Evolutionary conservation across 108 stramenopile genomes (phyloP).

Genomic region (Skeletonema potamos): DNA sequence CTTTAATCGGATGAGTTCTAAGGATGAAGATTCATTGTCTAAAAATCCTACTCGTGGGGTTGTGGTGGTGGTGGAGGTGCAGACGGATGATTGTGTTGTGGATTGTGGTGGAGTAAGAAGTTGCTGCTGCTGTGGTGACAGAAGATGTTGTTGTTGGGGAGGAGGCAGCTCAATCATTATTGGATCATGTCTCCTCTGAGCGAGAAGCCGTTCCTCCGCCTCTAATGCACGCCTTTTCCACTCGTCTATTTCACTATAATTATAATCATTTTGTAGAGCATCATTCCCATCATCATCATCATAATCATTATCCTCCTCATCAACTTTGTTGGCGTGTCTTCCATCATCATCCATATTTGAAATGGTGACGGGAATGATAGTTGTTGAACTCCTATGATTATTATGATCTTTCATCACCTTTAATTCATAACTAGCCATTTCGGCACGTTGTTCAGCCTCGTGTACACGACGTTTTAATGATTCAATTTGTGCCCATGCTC

Average conservation of each 20-base stretch:
- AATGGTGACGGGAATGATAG: neutral
- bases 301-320: neutral
- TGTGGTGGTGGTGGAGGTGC: no score
- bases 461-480: constrained; percentile 15
- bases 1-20: constrained; percentile 16
- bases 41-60: neutral
- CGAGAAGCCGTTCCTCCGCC: constrained; percentile 17
- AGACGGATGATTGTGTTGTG: neutral
- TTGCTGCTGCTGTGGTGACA: neutral
- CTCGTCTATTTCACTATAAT: neutral
- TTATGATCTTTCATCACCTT: neutral
- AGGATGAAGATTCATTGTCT: constrained; percentile 6
- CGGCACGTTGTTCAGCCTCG: constrained; percentile 19
- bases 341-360: neutral
- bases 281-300: neutral
- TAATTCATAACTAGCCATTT: constrained; percentile 1
- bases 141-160: neutral
- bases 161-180: neutral
- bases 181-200: neutral
- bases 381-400: neutral
- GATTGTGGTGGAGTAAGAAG: neutral
- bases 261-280: neutral
- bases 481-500: constrained; percentile 33
- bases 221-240: constrained; percentile 21
- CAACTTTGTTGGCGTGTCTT: neutral